Conservation (phyloP, 495 filamentous ascomycete species). For the Wilcoxina mikolae region DNA sequence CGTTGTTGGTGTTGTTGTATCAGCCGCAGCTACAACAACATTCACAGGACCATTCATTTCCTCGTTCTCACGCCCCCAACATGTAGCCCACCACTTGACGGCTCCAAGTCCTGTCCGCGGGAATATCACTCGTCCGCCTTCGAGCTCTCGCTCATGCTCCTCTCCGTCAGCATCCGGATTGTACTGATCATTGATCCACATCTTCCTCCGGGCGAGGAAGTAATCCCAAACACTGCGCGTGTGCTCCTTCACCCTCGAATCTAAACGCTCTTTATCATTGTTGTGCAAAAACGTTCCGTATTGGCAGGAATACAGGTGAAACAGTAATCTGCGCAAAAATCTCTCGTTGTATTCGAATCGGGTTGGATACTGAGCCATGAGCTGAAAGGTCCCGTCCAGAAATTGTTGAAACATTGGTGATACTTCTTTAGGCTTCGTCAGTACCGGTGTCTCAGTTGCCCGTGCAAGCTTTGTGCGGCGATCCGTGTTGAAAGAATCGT, state of each 20-base stretch:
- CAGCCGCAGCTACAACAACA: conserved; percentile 6
- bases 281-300: conserved; percentile 96
- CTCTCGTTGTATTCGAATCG: conserved; percentile 96
- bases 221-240: conserved; percentile 94
- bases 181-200: conserved; percentile 72
- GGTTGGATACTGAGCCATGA: conserved; percentile 71
- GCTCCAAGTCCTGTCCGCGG: conserved; percentile 45
- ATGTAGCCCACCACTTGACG: conserved; percentile 81
- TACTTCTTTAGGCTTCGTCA: conserved; percentile 50
- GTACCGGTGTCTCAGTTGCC: conserved; percentile 19
- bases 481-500: conserved; percentile 14
- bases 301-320: conserved; percentile 91
- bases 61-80: conserved; percentile 66
- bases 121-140: conserved; percentile 70
- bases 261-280: conserved; percentile 74
- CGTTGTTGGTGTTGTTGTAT: not conserved
- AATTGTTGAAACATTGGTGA: conserved; percentile 99
- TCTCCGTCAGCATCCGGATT: conserved; percentile 62
- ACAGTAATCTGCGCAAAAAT: conserved; percentile 77
- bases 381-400: conserved; percentile 84
- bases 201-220: conserved; percentile 60
- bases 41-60: conserved; percentile 75
- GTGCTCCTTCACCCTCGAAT: conserved; percentile 52
- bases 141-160: conserved; percentile 39
- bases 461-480: conserved; percentile 17